Base-by-base conservation (phyloP, 2,329 filamentous ascomycete species). In the Ascochyta lentis region DNA sequence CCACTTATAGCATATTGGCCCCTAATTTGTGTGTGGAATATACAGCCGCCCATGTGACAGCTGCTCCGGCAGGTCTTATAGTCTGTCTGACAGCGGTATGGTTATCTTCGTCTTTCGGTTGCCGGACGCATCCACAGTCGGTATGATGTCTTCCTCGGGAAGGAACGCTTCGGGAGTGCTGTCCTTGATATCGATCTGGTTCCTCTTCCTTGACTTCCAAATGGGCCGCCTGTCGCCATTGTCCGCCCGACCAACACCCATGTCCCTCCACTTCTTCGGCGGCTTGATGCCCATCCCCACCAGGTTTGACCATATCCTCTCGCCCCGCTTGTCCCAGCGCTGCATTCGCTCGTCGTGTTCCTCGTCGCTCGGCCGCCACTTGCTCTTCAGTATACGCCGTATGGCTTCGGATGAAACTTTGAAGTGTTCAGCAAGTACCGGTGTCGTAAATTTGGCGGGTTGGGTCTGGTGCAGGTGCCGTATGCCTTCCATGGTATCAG, bases 401-500 rank as follows among this genome's bases (percentile, higher is more conserved):
- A 98, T 90, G 0, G 88, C 91, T 73, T 99, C 95, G 2, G 90
- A 82, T 0, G 92, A 92, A n/a, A 97, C 82, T 73, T 92, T 83
- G 76, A 98, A 99, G 65, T 92, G 86, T 1, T 86, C 71, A 0
- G 94, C 86, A 13, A 98, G 85, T 31, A 86, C 83, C 15, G 83
- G 76, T 0, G 90, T 96, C 4, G 89, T 90, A 78, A 92, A 97
- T 54, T 84, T 82, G 2, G 89, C 83, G 0, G 94, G 92, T 60
- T 92, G 89, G 65, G 92, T 87, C 24, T 83, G 79, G 74, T 97
- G 86, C 31, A 99, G 81, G 19, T 90, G 88, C 38, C 92, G 87
- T 65, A 99, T 96, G 38, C 92, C 93, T n/a, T 90, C 88, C 29
- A 97, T 81, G 1, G 93, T 92, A 75, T 98, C 94, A 0, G 95